phyloP scores from a whole-genome alignment of 108 stramenopile genomes.

The Skeletonema costatum region DNA sequence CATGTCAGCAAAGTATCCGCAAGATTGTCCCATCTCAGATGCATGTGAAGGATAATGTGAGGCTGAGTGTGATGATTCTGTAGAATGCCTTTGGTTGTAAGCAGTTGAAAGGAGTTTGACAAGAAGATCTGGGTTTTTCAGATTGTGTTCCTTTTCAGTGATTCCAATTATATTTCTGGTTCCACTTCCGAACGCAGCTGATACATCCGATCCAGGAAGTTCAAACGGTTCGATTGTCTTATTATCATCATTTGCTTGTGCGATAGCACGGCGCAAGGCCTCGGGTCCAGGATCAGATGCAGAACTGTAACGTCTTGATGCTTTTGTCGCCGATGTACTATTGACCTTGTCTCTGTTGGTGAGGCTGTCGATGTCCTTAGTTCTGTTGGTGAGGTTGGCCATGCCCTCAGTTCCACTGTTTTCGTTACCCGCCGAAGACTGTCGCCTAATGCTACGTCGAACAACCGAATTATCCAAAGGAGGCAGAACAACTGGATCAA shows the following conservation, averaged over 20 bases:
- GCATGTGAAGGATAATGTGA: conserved; percentile 42
- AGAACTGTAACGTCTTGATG: neutral
- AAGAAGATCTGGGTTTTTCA: conserved; percentile 35
- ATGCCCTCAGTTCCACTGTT: neutral
- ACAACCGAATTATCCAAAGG: conserved; percentile 11
- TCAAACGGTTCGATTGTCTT: conserved; percentile 28
- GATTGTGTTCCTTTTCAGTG: conserved; percentile 38
- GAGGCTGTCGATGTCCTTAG: neutral
- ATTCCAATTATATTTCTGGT: conserved; percentile 41
- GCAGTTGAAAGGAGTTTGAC: conserved; percentile 32
- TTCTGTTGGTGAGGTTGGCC: neutral
- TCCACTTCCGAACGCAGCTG: conserved; percentile 30
- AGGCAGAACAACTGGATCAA: conserved; percentile 50
- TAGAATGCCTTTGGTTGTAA: conserved; percentile 35
- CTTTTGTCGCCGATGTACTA: neutral
- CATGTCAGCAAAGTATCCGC: conserved; percentile 50
- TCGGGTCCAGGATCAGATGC: conserved; percentile 27
- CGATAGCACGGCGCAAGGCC: conserved; percentile 17
- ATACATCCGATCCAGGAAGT: conserved; percentile 6
- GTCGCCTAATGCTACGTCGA: neutral
- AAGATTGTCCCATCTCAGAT: conserved; percentile 48
- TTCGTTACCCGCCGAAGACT: neutral
- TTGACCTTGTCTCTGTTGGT: neutral
- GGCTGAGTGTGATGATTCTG: conserved; percentile 43
- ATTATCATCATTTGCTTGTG: conserved; percentile 28